Evolutionary conservation across 176 grass and related monocot species (phyloP).

Genomic region (Bonia amplexicaulis): DNA sequence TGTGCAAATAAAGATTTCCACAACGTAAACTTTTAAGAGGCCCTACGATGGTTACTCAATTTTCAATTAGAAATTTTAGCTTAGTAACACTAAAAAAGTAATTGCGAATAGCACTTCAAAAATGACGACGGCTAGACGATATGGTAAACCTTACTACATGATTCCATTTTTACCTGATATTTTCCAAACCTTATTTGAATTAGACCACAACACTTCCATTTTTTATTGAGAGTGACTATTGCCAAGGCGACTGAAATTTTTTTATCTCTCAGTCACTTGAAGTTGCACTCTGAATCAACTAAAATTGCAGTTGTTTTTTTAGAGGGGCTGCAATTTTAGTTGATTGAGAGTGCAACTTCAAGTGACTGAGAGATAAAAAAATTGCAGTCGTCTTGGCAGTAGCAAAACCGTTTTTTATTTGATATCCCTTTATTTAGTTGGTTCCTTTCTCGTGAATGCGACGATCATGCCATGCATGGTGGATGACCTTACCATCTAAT

Average conservation of each 20-base stretch:
- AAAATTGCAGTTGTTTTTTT: no score
- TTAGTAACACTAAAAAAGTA: background rate
- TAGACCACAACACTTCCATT: background rate
- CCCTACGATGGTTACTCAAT: background rate
- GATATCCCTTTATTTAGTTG: background rate
- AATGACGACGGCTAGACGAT: background rate
- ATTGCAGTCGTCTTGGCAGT: no score
- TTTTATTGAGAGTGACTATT: no score
- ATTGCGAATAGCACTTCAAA: background rate
- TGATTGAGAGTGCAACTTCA: no score
- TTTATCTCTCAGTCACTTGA: no score
- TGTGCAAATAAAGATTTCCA: background rate
- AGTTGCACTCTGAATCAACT: no score
- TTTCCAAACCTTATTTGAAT: background rate
- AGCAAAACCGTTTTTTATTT: no score
- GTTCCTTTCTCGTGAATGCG: background rate
- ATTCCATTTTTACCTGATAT: background rate
- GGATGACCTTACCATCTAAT: background rate
- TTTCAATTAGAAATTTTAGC: background rate
- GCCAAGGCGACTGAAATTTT: no score
- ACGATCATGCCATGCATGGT: background rate
- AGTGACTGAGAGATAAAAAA: no score
- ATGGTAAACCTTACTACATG: background rate
- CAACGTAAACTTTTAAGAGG: background rate
- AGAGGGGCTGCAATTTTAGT: no score